Percentiles rank a stretch among this genome's conserved stretches.
Evolutionary conservation across 495 filamentous ascomycete genomes (phyloP).

Genomic region (Amorphotheca resinae): DNA sequence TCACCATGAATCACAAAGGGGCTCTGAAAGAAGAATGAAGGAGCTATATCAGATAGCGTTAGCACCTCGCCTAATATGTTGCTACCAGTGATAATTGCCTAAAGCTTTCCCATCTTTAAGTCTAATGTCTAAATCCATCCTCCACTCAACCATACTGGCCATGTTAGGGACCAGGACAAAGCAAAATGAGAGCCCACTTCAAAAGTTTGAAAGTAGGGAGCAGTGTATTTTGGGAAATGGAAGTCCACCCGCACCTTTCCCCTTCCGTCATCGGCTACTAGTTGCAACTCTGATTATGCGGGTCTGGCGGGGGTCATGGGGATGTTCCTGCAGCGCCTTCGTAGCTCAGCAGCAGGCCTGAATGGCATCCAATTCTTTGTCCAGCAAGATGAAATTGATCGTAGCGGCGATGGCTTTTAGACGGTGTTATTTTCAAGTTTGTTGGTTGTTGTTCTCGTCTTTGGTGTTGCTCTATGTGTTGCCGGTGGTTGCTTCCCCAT

Average conservation of each 20-base stretch:
- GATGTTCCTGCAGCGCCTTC: not conserved
- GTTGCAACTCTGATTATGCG: not conserved
- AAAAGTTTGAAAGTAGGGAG: not conserved
- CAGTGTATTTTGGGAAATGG: too few species aligned
- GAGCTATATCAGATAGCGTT: too few species aligned
- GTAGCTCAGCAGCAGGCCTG: not conserved
- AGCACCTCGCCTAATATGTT: not conserved
- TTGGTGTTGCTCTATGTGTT: not conserved
- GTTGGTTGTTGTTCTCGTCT: too few species aligned
- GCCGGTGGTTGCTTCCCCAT: too few species aligned
- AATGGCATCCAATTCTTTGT: not conserved
- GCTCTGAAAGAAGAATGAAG: not conserved
- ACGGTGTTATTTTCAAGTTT: not conserved
- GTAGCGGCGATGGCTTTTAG: slow-evolving; percentile 1
- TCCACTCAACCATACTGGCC: too few species aligned
- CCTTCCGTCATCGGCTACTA: too few species aligned
- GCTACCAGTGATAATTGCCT: not conserved
- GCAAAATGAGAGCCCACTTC: not conserved
- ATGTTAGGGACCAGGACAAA: too few species aligned
- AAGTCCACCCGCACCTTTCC: too few species aligned
- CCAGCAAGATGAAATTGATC: not conserved
- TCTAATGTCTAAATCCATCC: too few species aligned
- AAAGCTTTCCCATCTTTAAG: too few species aligned
- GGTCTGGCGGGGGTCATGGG: not conserved
- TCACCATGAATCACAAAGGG: not conserved